Conservation (phyloP, 192 early-diverging fungal genomes). For the Podila epigama region DNA sequence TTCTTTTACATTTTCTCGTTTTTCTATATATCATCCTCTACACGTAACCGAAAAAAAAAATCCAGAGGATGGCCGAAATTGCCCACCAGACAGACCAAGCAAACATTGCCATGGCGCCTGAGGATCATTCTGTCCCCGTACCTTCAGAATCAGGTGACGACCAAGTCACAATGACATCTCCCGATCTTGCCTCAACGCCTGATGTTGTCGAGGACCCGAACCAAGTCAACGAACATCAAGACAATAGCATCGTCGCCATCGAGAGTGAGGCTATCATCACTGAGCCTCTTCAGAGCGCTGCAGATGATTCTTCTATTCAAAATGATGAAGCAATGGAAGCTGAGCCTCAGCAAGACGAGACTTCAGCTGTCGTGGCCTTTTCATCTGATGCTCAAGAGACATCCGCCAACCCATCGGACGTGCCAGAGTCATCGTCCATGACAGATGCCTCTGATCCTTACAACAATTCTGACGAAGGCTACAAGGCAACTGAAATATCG, state of each 20-base stretch:
- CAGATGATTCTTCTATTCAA: not conserved
- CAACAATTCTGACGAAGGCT: constrained; percentile 15
- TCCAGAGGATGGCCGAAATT: too few species aligned
- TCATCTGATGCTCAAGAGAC: not conserved
- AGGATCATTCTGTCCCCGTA: too few species aligned
- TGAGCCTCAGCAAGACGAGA: not conserved
- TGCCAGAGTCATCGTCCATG: not conserved
- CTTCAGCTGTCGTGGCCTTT: not conserved
- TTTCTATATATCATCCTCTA: too few species aligned
- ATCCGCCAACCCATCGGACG: not conserved
- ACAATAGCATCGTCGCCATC: not conserved
- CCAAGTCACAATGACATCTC: too few species aligned
- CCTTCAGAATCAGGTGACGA: too few species aligned
- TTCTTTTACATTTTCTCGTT: too few species aligned
- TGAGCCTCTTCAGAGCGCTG: not conserved
- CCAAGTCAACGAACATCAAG: too few species aligned
- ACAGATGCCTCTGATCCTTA: constrained; percentile 11
- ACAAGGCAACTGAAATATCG: constrained; percentile 18
- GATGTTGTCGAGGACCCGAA: too few species aligned
- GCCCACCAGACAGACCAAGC: too few species aligned
- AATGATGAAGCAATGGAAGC: not conserved
- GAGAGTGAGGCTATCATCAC: not conserved
- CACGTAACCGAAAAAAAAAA: too few species aligned
- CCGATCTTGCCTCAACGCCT: too few species aligned
- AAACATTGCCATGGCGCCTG: too few species aligned